Evolutionary conservation across 768 basidiomycete species (phyloP), one percentile per base, ranked within the genome.

Genomic region (Pilatotrama ljubarskyi): DNA sequence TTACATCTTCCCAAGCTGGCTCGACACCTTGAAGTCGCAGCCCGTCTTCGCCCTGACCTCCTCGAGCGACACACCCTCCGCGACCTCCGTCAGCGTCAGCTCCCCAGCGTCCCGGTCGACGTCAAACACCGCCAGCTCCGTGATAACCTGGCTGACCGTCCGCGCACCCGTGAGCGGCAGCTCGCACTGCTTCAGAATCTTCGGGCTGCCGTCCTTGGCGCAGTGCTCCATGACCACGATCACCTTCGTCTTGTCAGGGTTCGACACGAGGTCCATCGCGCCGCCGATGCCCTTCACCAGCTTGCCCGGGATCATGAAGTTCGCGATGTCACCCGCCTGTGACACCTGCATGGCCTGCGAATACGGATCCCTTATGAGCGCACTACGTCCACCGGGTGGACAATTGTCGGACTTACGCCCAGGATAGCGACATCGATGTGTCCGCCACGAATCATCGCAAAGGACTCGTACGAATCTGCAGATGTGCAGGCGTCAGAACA

Each of bases 251-350:
- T 88, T 88, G 74, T 96, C 93, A 1, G 95, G 95, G 76, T 96
- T 97, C 59, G 95, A 96, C 62, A 95, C 93, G 48, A 95, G 85
- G 71, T 96, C 94, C 93, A 95, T 95, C 11, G 95, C 95, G 51
- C 95, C 95, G 13, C 95, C 95, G 70, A 97, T 95, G 41, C 93
- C 91, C 80, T 91, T 93, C 35, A 93, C 82, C 72, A 94, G 82
- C 77, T 97, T 96, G 14, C 94, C 93, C 2, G 95, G 95, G 69
- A 97, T 95, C 95, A 97, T 98, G 72, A 93, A 98, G 78, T 98
- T 98, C 57, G 95, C 95, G 63, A 98, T 90, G 72, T 98, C 95
- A 40, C 93, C 95, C 1, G 84, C 85, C 64, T 91, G 87, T 1
- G 93, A 94, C 49, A 98, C 95, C 80, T 98, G 87, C 92, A 98